These are phyloP conservation scores for Verticillium nubilum DNA, from an alignment of 2,329 filamentous ascomycete genomes.

Conservation along the genomic window DNA sequence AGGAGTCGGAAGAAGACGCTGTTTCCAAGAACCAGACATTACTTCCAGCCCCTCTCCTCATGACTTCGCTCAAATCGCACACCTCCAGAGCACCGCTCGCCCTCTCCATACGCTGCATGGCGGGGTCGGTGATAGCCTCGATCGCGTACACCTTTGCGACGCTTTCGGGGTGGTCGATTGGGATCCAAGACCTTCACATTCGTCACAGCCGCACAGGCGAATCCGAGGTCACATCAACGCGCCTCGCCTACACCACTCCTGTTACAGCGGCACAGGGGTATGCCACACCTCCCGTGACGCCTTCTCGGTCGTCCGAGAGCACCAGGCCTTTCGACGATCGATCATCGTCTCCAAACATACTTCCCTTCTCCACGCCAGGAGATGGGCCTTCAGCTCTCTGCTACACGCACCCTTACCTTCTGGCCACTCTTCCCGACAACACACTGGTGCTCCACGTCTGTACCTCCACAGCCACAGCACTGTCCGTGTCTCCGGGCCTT, in stretches of 20 bases:
- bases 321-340: slow-evolving; percentile 1
- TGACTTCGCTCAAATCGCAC: slow-evolving; percentile 77
- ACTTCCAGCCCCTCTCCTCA: slow-evolving; percentile 45
- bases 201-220: slow-evolving; percentile 15
- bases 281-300: not conserved
- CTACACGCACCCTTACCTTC: slow-evolving; percentile 77
- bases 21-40: not conserved
- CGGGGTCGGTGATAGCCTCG: slow-evolving; percentile 65
- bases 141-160: slow-evolving; percentile 83
- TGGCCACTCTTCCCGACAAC: slow-evolving; percentile 81
- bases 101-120: slow-evolving; percentile 69
- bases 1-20: not conserved
- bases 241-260: slow-evolving; percentile 33
- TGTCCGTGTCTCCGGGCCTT: slow-evolving; percentile 68
- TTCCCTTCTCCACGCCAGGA: not conserved
- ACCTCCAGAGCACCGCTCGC: slow-evolving; percentile 74
- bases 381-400: slow-evolving; percentile 57
- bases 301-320: not conserved
- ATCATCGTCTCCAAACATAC: not conserved
- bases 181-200: slow-evolving; percentile 83
- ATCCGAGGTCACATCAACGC: slow-evolving; percentile 29
- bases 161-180: slow-evolving; percentile 78
- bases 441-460: slow-evolving; percentile 79
- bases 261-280: slow-evolving; percentile 13
- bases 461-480: slow-evolving; percentile 59